Evolutionary conservation across 148 eudicot genomes (phyloP).

Genomic region (Amaranthus palmeri): DNA sequence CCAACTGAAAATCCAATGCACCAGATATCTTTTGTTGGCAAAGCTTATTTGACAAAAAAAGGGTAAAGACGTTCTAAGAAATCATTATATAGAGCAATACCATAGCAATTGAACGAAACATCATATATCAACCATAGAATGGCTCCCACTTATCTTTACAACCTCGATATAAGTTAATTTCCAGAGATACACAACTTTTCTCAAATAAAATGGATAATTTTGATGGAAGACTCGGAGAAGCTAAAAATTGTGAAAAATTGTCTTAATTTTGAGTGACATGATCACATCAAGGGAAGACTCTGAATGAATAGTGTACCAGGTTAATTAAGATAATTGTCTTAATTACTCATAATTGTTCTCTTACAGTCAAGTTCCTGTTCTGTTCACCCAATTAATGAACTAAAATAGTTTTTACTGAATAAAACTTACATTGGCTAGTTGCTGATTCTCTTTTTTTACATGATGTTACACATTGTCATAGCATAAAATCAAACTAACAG

Average conservation of each 20-base stretch:
- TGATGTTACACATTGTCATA: too few species aligned
- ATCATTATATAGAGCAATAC: too few species aligned
- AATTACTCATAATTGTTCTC: not conserved
- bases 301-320: not conserved
- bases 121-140: not conserved
- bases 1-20: slow-evolving; percentile 2
- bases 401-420: too few species aligned
- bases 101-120: too few species aligned
- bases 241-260: not conserved
- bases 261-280: not conserved
- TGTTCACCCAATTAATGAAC: too few species aligned
- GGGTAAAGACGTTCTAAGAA: too few species aligned
- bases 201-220: not conserved
- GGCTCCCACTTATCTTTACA: not conserved
- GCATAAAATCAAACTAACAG: too few species aligned
- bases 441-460: too few species aligned
- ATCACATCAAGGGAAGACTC: not conserved
- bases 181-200: not conserved
- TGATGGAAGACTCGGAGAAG: not conserved
- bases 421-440: too few species aligned
- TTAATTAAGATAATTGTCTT: not conserved
- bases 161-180: not conserved
- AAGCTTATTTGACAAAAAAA: too few species aligned
- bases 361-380: too few species aligned
- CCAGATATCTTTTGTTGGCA: not conserved